A percentile compares a stretch with the other conserved stretches of the same genome.
phyloP scores from a whole-genome alignment of 75 land plant species.

The Larix kaempferi region DNA sequence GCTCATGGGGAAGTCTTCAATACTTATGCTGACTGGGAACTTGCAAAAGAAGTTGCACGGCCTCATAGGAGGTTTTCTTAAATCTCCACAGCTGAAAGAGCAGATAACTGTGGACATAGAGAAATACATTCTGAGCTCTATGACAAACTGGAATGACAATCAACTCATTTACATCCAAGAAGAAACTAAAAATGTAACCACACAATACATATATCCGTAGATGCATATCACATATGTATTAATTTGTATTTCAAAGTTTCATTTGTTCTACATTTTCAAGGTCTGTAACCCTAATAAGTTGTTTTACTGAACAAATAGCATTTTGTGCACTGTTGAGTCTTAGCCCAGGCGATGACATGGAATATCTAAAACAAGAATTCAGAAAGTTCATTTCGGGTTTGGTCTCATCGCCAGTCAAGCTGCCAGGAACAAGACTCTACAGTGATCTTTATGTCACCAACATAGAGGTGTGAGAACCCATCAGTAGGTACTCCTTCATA shows the following conservation, averaged over 20 bases:
- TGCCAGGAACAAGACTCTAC: conserved; percentile 52
- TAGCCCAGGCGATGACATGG: conserved; percentile 44
- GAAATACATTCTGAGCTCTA: conserved; percentile 22
- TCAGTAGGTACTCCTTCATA: too few species aligned
- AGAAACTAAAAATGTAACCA: conserved; percentile 37
- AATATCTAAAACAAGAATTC: conserved; percentile 47
- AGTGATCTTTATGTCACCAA: too few species aligned
- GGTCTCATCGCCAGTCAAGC: conserved; percentile 56
- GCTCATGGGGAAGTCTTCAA: conserved; percentile 56
- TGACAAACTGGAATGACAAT: conserved; percentile 35
- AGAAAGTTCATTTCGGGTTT: conserved; percentile 52
- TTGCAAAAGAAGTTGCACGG: conserved; percentile 56
- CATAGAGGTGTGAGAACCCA: too few species aligned
- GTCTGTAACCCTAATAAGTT: not conserved
- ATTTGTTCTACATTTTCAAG: too few species aligned
- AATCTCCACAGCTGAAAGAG: conserved; percentile 45
- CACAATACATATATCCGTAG: too few species aligned
- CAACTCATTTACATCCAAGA: conserved; percentile 41
- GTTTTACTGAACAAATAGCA: conserved; percentile 31
- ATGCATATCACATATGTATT: too few species aligned
- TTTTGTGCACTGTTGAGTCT: conserved; percentile 50
- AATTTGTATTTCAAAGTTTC: not conserved
- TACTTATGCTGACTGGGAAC: conserved; percentile 41
- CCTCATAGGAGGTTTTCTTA: conserved; percentile 42
- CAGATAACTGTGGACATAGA: conserved; percentile 38